Evolutionary conservation across 805 yeast genomes (phyloP), one percentile per base, ranked within the genome.

Genomic region (Yamadazyma olivae): DNA sequence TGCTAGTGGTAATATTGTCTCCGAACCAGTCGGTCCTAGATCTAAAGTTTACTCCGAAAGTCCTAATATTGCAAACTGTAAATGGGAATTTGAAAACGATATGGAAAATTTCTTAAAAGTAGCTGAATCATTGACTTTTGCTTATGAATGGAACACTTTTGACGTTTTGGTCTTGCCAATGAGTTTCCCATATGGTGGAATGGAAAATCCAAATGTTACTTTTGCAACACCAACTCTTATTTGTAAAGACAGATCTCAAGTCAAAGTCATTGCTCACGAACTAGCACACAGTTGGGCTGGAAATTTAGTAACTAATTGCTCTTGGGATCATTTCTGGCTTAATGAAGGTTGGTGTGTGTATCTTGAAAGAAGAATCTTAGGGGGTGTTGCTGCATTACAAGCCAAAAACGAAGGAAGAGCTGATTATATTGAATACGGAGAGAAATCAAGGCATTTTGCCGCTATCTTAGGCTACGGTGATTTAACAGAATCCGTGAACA

Each of bases 231-330:
- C 65, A 1, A 59, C 65, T 3, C 48, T 61, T 35, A 52, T 61
- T 26, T 49, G 61, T 41, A 51, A 52, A 27, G 67, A 61, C 44
- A 44, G 65, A 32, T 55, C 64, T 9, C 63, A 59, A 41, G 59
- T 57, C 17, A 50, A 47, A 27, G 67, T 61, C 5, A 49, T 61
- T 51, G 64, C 65, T 9, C 67, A 61, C 46, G 67, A 61, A 39
- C 54, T 61, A 45, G 64, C 67, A 16, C 67, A 61, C 41, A 54
- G 61, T 5, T 61, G 67, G 67, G 49, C 57, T n/a, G 67, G 67
- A 10, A 61, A 61, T 40, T 51, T 61, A 37, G 65, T 58, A 12
- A 61, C 67, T 17, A 61, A 59, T 41, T 50, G 57, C 27, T 54
- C 60, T 4, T 61, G 65, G 65, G 67, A 59, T 30, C 65, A 61